Conservation (phyloP, 164 flowering plant genomes). For the Liriodendron chinense region DNA sequence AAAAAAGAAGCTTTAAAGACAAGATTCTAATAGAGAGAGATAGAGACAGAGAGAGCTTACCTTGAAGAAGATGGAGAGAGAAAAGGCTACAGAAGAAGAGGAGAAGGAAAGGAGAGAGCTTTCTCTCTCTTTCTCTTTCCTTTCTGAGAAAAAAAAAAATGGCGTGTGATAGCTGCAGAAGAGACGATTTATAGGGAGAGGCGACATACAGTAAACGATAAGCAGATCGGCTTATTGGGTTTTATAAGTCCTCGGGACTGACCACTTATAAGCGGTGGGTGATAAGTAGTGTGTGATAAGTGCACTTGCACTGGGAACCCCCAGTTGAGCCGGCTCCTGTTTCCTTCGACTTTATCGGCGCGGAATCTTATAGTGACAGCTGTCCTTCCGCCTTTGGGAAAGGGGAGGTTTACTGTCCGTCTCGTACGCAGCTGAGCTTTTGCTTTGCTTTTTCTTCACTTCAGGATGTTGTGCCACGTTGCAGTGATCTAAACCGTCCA, state of each 20-base stretch:
- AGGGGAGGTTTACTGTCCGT: neutral
- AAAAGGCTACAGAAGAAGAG: neutral
- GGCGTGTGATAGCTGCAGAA: neutral
- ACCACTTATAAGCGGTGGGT: neutral
- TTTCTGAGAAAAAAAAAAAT: neutral
- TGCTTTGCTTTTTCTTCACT: too few relatives aligned
- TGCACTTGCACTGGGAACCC: constrained; percentile 7
- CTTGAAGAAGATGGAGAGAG: neutral
- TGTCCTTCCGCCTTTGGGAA: constrained; percentile 10
- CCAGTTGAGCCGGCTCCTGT: constrained; percentile 23
- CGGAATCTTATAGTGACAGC: constrained; percentile 24
- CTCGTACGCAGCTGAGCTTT: neutral
- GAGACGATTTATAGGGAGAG: constrained; percentile 20
- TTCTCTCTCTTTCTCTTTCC: constrained; percentile 6
- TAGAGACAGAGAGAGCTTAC: constrained; percentile 5
- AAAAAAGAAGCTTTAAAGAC: constrained; percentile 6
- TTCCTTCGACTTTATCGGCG: constrained; percentile 22
- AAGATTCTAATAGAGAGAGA: constrained; percentile 1
- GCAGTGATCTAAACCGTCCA: too few relatives aligned
- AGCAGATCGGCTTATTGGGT: neutral
- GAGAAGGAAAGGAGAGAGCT: constrained; percentile 7
- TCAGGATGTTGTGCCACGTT: too few relatives aligned
- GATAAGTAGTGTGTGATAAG: constrained; percentile 15
- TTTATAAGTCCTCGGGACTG: neutral
- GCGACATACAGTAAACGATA: constrained; percentile 11